These are phyloP conservation scores for Rubia peregrina DNA, from an alignment of 305 asterid genomes.

Conservation along the genomic window DNA sequence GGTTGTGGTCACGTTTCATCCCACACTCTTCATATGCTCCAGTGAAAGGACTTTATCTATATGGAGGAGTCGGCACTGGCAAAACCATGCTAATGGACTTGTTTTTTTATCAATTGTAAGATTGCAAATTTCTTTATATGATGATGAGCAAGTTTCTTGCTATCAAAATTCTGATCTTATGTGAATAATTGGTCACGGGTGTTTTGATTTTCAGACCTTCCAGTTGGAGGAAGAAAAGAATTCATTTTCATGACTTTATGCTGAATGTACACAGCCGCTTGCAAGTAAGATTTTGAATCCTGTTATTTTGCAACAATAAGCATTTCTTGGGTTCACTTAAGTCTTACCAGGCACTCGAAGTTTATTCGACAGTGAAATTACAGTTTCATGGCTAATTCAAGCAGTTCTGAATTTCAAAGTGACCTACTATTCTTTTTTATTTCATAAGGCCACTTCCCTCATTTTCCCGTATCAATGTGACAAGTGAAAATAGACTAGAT, in stretches of 20 bases:
- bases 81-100: constrained; percentile 98
- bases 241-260: constrained; percentile 98
- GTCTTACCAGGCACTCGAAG: neutral
- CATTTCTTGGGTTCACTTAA: neutral
- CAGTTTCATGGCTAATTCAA: neutral
- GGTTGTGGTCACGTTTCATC: constrained; percentile 93
- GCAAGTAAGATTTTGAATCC: constrained; percentile 44
- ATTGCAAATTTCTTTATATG: constrained; percentile 9
- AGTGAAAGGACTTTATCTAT: constrained; percentile 88
- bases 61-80: constrained; percentile 99
- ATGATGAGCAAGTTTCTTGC: constrained; percentile 10
- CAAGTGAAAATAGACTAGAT: neutral
- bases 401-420: neutral
- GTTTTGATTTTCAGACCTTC: constrained; percentile 47
- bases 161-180: neutral
- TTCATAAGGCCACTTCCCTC: neutral
- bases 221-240: constrained; percentile 96
- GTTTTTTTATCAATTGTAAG: constrained; percentile 74
- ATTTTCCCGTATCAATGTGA: neutral
- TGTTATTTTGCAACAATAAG: neutral
- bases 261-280: constrained; percentile 79
- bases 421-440: neutral
- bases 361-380: neutral
- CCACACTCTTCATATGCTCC: constrained; percentile 71
- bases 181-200: neutral